Evolutionary conservation across 2,329 filamentous ascomycete species (phyloP).

Genomic region (Colletotrichum tanaceti): DNA sequence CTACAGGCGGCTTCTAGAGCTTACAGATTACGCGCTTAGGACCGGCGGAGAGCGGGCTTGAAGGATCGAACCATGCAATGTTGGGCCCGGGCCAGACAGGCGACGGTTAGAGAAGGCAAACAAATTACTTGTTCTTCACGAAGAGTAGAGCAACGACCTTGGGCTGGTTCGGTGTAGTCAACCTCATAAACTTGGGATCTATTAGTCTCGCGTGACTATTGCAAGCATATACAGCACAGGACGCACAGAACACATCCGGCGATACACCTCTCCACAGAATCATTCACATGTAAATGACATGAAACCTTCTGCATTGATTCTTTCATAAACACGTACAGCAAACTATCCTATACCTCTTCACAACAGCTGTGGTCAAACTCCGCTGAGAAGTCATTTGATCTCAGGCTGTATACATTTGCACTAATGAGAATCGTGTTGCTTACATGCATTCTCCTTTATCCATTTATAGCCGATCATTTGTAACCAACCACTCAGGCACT

Average conservation of each 20-base stretch:
- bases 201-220: background rate
- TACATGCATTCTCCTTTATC: background rate
- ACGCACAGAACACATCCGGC: background rate
- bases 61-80: background rate
- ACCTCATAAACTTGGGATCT: background rate
- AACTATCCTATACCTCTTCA: background rate
- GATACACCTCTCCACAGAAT: background rate
- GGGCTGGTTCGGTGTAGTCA: background rate
- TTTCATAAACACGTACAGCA: constrained; percentile 15
- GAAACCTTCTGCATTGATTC: constrained; percentile 14
- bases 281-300: background rate
- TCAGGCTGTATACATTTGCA: background rate
- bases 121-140: background rate
- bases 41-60: background rate
- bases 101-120: background rate
- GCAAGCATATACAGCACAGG: background rate
- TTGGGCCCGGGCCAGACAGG: too few relatives aligned
- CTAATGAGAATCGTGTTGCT: background rate
- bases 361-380: constrained; percentile 9
- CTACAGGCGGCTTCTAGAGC: background rate
- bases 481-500: background rate
- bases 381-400: background rate
- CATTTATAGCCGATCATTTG: constrained; percentile 1
- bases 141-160: background rate
- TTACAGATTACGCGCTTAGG: background rate